Conservation (phyloP, 805 yeast genomes). For the Phaffomyces opuntiae region DNA sequence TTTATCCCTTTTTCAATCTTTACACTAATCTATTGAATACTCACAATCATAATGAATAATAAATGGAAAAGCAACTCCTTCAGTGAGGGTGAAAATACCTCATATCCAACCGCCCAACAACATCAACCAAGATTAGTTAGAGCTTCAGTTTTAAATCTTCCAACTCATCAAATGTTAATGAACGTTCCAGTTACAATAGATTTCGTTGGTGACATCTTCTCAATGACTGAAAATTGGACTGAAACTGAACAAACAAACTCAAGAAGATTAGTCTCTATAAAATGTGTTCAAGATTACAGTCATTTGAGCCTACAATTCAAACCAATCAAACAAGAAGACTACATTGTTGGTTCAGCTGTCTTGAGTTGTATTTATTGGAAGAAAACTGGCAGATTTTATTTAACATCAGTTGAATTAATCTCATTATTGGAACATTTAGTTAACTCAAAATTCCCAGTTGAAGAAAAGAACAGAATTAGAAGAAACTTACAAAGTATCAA, state of each 20-base stretch:
- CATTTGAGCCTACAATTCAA: constrained; percentile 32
- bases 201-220: constrained; percentile 10
- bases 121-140: constrained; percentile 9
- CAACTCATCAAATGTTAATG: constrained; percentile 1
- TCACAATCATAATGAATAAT: neutral
- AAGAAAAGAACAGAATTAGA: constrained; percentile 64
- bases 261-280: constrained; percentile 44
- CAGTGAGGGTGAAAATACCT: neutral
- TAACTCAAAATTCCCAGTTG: constrained; percentile 47
- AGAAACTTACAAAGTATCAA: constrained; percentile 58
- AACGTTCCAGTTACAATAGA: constrained; percentile 14
- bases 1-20: too few relatives aligned
- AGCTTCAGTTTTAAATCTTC: constrained; percentile 8
- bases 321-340: constrained; percentile 30
- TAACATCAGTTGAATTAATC: constrained; percentile 62
- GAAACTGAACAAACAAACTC: constrained; percentile 32
- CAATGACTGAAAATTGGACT: constrained; percentile 41
- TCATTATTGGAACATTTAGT: constrained; percentile 50
- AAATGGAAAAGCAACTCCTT: constrained; percentile 4
- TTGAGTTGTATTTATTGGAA: constrained; percentile 57
- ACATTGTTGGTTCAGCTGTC: constrained; percentile 35
- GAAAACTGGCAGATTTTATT: constrained; percentile 39
- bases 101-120: neutral
- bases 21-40: too few relatives aligned
- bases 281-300: constrained; percentile 29